Base-by-base conservation (phyloP, 2,329 filamentous ascomycete species). In the Penicillium sp. region DNA sequence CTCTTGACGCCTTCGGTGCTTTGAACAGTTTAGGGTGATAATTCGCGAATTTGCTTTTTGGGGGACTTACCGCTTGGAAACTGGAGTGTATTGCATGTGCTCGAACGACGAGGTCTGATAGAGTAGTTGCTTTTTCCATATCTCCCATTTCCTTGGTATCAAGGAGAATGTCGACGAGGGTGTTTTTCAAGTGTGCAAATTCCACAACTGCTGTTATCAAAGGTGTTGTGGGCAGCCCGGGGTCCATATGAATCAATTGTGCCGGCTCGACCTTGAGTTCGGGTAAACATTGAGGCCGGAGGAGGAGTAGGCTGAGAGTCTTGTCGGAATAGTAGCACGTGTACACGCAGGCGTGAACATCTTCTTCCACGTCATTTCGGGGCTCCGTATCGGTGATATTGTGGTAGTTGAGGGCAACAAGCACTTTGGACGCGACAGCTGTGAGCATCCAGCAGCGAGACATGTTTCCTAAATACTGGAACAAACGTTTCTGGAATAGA, bases 251-350 rank as follows among this genome's bases (percentile, higher is more conserved):
- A 2, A 61, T 51, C 18, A 61, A 38, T 4, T 55, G 37, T 3
- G 47, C 42, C 12, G 59, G 53, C 6, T 53, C 47, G 2, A 60
- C 52, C 24, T 59, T 60, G n/a, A 61, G 50, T 33, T 56, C 50
- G 10, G 58, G 56, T 8, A 61, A 32, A 35, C 54, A 60, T 4
- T 53, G 52, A n/a, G 58, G 59, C 18, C 59, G 54, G 6, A 61
- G 53, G 15, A 61, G 58, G 29, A 61, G 52, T 12, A 60, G 28
- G 29, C 59, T 59, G 13, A 61, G 54, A 6, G 53, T 56, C n/a
- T 58, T 58, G 39, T 61, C 59, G 15, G 54, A 59, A 29, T 55
- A 56, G 39, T 59, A 61, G 42, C 59, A 61, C n/a, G 46, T 54
- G 28, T 59, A 58, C 3, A 61, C 43, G 42, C 54, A 59, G 1